Conservation (phyloP, 768 basidiomycete genomes). For the Lactifluus pinguis region DNA sequence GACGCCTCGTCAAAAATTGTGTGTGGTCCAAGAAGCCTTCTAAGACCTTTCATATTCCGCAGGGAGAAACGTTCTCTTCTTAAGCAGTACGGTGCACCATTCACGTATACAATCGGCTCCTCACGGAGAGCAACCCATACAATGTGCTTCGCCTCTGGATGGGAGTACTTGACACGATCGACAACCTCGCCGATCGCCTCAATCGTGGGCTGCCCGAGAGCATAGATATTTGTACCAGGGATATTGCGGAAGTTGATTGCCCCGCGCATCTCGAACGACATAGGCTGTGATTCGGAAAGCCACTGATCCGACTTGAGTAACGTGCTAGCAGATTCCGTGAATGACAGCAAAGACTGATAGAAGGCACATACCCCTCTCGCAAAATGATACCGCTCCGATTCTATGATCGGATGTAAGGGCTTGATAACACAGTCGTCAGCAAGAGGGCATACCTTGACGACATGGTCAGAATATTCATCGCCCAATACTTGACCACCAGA, state of each 20-base stretch:
- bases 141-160: slow-evolving; percentile 53
- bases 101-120: slow-evolving; percentile 86
- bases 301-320: slow-evolving; percentile 92
- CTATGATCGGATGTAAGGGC: slow-evolving; percentile 28
- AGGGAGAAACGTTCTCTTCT: slow-evolving; percentile 79
- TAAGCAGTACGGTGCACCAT: slow-evolving; percentile 86
- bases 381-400: slow-evolving; percentile 92
- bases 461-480: slow-evolving; percentile 93
- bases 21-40: background rate
- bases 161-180: slow-evolving; percentile 45
- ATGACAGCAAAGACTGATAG: background rate
- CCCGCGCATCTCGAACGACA: slow-evolving; percentile 70
- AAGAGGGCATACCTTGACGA: slow-evolving; percentile 60
- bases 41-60: slow-evolving; percentile 87
- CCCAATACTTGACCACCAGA: slow-evolving; percentile 80
- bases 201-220: slow-evolving; percentile 85
- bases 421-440: background rate
- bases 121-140: slow-evolving; percentile 93
- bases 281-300: slow-evolving; percentile 61
- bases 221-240: slow-evolving; percentile 73
- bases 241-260: slow-evolving; percentile 91
- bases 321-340: slow-evolving; percentile 37
- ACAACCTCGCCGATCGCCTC: slow-evolving; percentile 83
- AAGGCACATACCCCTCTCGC: slow-evolving; percentile 59
- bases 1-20: background rate